phyloP scores from a whole-genome alignment of 257 asterid species.

The Jacaranda mimosifolia region DNA sequence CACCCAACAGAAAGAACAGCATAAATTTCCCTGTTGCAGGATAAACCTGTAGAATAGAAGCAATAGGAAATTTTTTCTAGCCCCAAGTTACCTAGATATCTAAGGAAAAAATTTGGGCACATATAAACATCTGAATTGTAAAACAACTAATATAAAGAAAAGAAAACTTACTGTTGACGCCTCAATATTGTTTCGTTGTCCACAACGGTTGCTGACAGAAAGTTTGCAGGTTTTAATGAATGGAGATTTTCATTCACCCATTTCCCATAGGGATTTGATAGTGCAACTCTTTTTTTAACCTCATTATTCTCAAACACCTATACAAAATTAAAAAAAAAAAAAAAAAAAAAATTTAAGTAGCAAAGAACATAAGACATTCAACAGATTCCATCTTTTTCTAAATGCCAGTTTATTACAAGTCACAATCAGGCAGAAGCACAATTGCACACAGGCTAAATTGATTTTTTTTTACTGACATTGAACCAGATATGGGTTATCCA shows the following conservation, averaged over 20 bases:
- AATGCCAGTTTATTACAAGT: too few species aligned
- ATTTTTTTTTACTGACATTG: too few species aligned
- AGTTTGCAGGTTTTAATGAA: slow-evolving; percentile 71
- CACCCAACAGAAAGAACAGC: neutral
- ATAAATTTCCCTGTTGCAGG: neutral
- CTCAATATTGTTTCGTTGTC: slow-evolving; percentile 87
- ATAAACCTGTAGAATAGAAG: neutral
- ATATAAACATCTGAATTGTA: slow-evolving; percentile 16
- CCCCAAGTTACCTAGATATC: neutral
- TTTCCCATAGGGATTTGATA: slow-evolving; percentile 82
- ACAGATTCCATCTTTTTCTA: slow-evolving; percentile 15
- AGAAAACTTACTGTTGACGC: slow-evolving; percentile 88
- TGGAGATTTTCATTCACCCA: slow-evolving; percentile 92
- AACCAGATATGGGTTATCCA: too few species aligned
- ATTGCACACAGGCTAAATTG: too few species aligned
- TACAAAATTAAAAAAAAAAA: slow-evolving; percentile 14
- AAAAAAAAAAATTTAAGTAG: slow-evolving; percentile 16
- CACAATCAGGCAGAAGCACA: too few species aligned
- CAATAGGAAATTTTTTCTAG: neutral
- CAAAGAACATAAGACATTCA: slow-evolving; percentile 1
- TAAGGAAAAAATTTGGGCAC: neutral
- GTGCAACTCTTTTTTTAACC: slow-evolving; percentile 91
- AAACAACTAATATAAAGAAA: neutral
- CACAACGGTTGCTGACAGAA: slow-evolving; percentile 69
- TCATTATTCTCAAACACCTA: slow-evolving; percentile 96